Conservation (phyloP, 306 rosid species). For the Gleditsia sinensis region DNA sequence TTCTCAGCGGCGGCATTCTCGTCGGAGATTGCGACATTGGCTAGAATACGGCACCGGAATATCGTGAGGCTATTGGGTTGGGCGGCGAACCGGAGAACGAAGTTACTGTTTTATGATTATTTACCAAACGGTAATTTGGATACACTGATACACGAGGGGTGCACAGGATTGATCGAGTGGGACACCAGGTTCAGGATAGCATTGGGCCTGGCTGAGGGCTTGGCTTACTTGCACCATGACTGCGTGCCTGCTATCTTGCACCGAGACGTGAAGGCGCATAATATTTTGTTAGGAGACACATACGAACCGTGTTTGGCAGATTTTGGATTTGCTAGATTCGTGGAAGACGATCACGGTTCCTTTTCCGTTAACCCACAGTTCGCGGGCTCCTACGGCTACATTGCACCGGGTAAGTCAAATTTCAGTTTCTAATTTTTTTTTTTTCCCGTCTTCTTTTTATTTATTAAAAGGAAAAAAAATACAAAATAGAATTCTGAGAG, state of each 20-base stretch:
- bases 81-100: slow-evolving; percentile 58
- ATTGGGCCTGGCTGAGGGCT: slow-evolving; percentile 62
- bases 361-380: slow-evolving; percentile 55
- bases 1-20: slow-evolving; percentile 59
- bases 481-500: too few species aligned
- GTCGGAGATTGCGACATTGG: slow-evolving; percentile 62
- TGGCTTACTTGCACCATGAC: slow-evolving; percentile 68
- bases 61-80: slow-evolving; percentile 65
- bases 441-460: too few species aligned
- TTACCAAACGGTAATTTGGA: slow-evolving; percentile 55
- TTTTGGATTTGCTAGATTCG: slow-evolving; percentile 61
- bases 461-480: too few species aligned
- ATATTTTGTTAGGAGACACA: slow-evolving; percentile 55
- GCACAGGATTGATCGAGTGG: slow-evolving; percentile 61
- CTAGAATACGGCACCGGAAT: slow-evolving; percentile 65
- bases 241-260: slow-evolving; percentile 67
- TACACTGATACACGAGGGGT: slow-evolving; percentile 49
- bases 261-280: slow-evolving; percentile 73
- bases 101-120: slow-evolving; percentile 57
- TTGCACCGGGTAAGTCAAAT: slow-evolving; percentile 61
- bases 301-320: slow-evolving; percentile 67
- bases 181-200: slow-evolving; percentile 69
- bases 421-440: background rate
- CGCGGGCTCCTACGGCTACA: slow-evolving; percentile 76
- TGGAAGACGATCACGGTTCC: slow-evolving; percentile 48